These are phyloP conservation scores for Arthroderma sp. DNA, from an alignment of 2,329 filamentous ascomycete genomes.

Conservation along the genomic window DNA sequence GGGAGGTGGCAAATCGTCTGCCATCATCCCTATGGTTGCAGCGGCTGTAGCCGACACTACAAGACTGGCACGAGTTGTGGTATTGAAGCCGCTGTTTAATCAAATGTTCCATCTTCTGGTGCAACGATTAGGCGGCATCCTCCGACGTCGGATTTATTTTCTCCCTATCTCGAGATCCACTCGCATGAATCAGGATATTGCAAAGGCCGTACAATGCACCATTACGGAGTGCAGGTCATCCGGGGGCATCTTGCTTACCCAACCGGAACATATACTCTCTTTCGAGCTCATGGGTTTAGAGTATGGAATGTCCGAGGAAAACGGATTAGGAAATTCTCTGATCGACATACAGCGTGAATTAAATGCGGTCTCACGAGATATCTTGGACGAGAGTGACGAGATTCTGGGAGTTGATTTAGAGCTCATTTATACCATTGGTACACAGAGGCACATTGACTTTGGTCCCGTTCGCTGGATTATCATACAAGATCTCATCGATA, in stretches of 20 bases:
- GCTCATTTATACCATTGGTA: slow-evolving; percentile 48
- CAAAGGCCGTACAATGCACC: slow-evolving; percentile 24
- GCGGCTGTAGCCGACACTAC: slow-evolving; percentile 36
- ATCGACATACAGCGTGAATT: slow-evolving; percentile 35
- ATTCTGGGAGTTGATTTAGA: slow-evolving; percentile 48
- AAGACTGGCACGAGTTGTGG: slow-evolving; percentile 42
- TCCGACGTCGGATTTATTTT: slow-evolving; percentile 39
- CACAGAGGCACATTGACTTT: slow-evolving; percentile 38
- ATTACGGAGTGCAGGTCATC: slow-evolving; percentile 35
- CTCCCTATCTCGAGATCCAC: slow-evolving; percentile 45
- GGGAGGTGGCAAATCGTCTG: slow-evolving; percentile 55
- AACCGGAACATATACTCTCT: slow-evolving; percentile 52
- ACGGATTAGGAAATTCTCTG: slow-evolving; percentile 21
- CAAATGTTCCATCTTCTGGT: slow-evolving; percentile 47
- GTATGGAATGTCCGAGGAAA: slow-evolving; percentile 22
- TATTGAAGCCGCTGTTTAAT: slow-evolving; percentile 44
- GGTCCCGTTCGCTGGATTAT: slow-evolving; percentile 43
- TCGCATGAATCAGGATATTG: slow-evolving; percentile 19
- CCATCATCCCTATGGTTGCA: slow-evolving; percentile 52
- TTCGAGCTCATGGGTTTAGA: slow-evolving; percentile 51
- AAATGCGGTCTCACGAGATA: slow-evolving; percentile 35
- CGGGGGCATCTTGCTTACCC: slow-evolving; percentile 45
- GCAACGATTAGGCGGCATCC: slow-evolving; percentile 39
- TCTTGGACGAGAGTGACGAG: slow-evolving; percentile 54
- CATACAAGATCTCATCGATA: slow-evolving; percentile 39